Percentiles rank a stretch among this genome's conserved stretches.
phyloP scores from a whole-genome alignment of 2,329 filamentous ascomycete genomes.

The Curvularia spicifera region DNA sequence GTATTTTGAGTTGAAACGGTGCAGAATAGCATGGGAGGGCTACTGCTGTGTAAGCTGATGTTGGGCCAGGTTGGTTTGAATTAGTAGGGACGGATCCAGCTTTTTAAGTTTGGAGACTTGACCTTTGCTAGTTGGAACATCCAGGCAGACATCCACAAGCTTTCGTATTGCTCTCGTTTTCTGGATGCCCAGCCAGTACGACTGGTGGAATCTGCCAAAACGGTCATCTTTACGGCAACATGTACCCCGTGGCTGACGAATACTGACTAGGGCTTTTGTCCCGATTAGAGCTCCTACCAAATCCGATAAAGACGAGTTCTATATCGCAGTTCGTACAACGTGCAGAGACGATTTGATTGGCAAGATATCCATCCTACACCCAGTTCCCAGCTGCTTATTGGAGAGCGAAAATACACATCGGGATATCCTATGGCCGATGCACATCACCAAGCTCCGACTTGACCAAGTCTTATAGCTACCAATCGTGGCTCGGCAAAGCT shows the following conservation, averaged over 20 bases:
- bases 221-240: background rate
- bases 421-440: background rate
- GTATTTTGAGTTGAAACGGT: background rate
- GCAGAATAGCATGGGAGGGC: background rate
- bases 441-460: background rate
- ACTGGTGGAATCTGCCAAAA: background rate
- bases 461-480: constrained; percentile 5
- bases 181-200: background rate
- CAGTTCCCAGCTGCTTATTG: background rate
- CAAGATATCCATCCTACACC: background rate
- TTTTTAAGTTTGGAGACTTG: background rate
- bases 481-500: constrained; percentile 16
- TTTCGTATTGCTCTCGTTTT: background rate
- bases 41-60: background rate
- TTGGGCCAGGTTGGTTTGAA: background rate
- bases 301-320: background rate
- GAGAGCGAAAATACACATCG: background rate
- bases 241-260: background rate
- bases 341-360: background rate
- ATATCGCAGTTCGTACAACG: background rate
- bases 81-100: background rate
- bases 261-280: background rate
- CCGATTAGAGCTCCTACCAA: background rate
- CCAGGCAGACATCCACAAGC: background rate
- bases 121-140: background rate